A percentile compares a stretch with the other conserved stretches of the same genome.
Conservation (phyloP, 768 basidiomycete genomes). For the Amanita pseudoporphyria region DNA sequence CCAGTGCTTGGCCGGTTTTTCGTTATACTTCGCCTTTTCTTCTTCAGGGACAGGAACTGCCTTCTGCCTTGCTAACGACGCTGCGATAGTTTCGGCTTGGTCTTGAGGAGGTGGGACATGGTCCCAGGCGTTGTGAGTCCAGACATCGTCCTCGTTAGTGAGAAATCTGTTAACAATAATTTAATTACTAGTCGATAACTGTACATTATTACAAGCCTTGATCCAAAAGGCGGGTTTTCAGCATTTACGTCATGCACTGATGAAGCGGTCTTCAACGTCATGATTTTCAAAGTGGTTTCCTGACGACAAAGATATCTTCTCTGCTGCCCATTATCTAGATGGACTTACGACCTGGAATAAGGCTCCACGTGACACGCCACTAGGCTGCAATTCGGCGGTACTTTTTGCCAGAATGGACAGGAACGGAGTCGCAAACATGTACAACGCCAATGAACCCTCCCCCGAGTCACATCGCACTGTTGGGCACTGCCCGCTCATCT, state of each 20-base stretch:
- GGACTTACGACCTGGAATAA: no score
- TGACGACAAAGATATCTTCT: not conserved
- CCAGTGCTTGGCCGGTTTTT: slow-evolving; percentile 69
- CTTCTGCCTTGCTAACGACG: slow-evolving; percentile 63
- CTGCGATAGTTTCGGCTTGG: slow-evolving; percentile 63
- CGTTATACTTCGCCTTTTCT: slow-evolving; percentile 65
- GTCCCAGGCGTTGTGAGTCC: slow-evolving; percentile 88
- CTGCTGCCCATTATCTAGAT: no score
- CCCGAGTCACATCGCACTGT: not conserved
- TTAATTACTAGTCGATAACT: slow-evolving; percentile 3
- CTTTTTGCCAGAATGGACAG: not conserved
- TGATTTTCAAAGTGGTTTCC: not conserved
- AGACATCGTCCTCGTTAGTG: slow-evolving; percentile 61
- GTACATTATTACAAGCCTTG: slow-evolving; percentile 35
- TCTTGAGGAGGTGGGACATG: slow-evolving; percentile 80
- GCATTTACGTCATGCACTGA: slow-evolving; percentile 54
- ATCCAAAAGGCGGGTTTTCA: slow-evolving; percentile 61
- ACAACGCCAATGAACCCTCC: not conserved
- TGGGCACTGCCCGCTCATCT: not conserved
- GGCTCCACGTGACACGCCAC: no score
- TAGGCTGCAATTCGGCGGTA: no score
- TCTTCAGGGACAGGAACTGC: slow-evolving; percentile 60
- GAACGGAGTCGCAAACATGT: not conserved
- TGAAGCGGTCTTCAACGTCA: slow-evolving; percentile 33
- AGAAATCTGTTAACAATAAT: slow-evolving; percentile 46